Conservation (phyloP, 306 rosid species). For the Acacia crassicarpa region DNA sequence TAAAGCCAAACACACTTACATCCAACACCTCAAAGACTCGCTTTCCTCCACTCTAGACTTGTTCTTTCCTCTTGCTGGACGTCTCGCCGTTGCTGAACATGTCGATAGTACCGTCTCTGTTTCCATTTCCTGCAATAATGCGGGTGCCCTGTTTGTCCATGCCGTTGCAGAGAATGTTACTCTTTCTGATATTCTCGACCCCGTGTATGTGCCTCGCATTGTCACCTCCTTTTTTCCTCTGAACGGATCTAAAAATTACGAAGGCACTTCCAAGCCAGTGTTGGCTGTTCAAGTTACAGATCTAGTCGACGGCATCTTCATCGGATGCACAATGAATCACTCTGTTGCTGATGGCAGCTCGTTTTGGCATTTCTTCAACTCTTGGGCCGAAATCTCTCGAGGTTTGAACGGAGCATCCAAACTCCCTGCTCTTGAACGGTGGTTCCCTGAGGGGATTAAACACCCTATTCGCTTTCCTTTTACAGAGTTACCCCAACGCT, state of each 20-base stretch:
- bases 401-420: not conserved
- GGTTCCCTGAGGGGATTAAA: not conserved
- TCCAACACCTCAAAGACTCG: constrained; percentile 25
- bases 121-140: constrained; percentile 6
- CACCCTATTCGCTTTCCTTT: constrained; percentile 10
- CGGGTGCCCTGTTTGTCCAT: constrained; percentile 36
- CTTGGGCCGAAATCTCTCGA: constrained; percentile 36
- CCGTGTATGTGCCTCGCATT: constrained; percentile 14
- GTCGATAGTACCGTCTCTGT: not conserved
- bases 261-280: constrained; percentile 18
- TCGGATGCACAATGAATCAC: constrained; percentile 25
- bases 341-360: constrained; percentile 11
- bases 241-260: not conserved
- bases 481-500: not conserved
- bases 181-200: constrained; percentile 28
- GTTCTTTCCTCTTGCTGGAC: constrained; percentile 40
- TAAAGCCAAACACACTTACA: not conserved
- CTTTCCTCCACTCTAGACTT: constrained; percentile 33
- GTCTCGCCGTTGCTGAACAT: not conserved
- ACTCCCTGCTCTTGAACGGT: not conserved
- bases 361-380: constrained; percentile 39
- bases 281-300: constrained; percentile 37
- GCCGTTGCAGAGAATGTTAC: constrained; percentile 9
- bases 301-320: constrained; percentile 35
- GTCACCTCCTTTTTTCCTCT: constrained; percentile 28